These are phyloP conservation scores for Rubus parviflorus DNA, from an alignment of 306 rosid genomes.

Conservation along the genomic window DNA sequence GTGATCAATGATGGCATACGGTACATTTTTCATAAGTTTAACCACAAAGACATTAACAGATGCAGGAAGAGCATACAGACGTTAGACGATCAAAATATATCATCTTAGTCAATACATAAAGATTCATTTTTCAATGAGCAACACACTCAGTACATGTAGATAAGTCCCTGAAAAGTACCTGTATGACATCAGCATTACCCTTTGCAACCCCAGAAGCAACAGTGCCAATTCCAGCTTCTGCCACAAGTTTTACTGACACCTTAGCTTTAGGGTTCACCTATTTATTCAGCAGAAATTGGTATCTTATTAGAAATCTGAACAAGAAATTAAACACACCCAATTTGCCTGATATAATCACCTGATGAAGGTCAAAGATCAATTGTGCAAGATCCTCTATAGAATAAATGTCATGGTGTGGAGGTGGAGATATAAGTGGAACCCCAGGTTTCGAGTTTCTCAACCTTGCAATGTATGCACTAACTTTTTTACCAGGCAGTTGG, in stretches of 20 bases:
- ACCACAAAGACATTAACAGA: background rate
- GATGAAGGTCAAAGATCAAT: constrained; percentile 96
- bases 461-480: constrained; percentile 96
- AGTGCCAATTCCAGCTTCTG: constrained; percentile 99
- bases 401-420: constrained; percentile 98
- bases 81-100: background rate
- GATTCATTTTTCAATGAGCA: background rate
- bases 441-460: constrained; percentile 99
- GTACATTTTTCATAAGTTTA: background rate
- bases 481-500: constrained; percentile 97
- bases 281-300: constrained; percentile 35
- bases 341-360: constrained; percentile 56
- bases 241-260: constrained; percentile 95
- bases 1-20: background rate
- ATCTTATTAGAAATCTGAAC: constrained; percentile 18
- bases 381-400: constrained; percentile 99
- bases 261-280: constrained; percentile 96
- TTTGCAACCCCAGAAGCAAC: constrained; percentile 99
- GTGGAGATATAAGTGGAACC: constrained; percentile 99
- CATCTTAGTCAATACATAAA: background rate
- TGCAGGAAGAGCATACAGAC: background rate
- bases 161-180: constrained; percentile 46
- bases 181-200: constrained; percentile 97
- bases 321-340: constrained; percentile 19
- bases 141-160: background rate